Conservation (phyloP, 192 early-diverging fungal species). For the Entophlyctis helioformis region DNA sequence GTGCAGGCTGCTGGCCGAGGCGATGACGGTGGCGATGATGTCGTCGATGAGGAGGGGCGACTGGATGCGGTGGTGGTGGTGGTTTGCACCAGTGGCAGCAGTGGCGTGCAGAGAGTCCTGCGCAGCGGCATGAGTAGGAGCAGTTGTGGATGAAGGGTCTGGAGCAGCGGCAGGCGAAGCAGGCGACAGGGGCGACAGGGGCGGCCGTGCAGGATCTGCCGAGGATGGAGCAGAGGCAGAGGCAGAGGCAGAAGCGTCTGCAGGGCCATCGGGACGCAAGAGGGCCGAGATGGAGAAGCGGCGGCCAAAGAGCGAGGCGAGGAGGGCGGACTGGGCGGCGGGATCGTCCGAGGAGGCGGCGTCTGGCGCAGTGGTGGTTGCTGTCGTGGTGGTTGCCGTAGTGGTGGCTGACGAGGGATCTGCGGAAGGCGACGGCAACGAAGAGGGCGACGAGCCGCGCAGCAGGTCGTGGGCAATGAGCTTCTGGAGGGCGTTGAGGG, state of each 20-base stretch:
- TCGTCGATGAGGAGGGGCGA: constrained; percentile 46
- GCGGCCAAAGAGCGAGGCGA: constrained; percentile 1
- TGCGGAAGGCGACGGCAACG: neutral
- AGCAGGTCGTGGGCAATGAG: constrained; percentile 37
- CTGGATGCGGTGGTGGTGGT: constrained; percentile 4
- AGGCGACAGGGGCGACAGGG: neutral
- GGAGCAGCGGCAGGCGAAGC: neutral
- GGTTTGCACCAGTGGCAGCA: neutral
- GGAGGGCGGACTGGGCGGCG: neutral
- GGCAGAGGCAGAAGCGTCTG: no score
- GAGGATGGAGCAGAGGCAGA: no score
- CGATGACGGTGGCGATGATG: constrained; percentile 36
- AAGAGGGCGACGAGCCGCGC: constrained; percentile 11
- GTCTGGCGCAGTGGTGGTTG: constrained; percentile 7
- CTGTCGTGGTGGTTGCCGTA: no score
- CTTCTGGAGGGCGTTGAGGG: constrained; percentile 41
- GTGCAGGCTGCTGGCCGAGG: no score
- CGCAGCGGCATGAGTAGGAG: no score
- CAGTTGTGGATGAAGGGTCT: no score
- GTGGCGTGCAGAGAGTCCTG: no score
- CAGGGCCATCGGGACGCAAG: no score
- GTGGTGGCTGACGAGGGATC: no score
- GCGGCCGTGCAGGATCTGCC: neutral
- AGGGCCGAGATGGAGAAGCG: no score
- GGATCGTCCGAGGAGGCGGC: neutral